Evolutionary conservation across 2,329 filamentous ascomycete species (phyloP).

Genomic region (Ophiocordyceps camponoti-leonardi): DNA sequence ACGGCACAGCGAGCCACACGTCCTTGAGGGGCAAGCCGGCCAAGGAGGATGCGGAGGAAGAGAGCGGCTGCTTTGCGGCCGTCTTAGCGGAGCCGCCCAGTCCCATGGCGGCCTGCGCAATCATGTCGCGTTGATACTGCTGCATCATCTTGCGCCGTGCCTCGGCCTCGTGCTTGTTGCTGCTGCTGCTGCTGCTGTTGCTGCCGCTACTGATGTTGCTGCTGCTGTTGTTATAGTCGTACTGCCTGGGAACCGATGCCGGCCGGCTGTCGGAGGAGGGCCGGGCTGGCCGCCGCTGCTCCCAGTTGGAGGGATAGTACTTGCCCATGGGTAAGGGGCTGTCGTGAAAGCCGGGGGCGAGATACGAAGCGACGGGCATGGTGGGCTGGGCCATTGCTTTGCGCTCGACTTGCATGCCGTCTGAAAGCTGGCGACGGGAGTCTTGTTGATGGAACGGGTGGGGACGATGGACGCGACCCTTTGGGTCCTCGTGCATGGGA

Average conservation of each 20-base stretch:
- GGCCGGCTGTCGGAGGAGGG: constrained; percentile 1
- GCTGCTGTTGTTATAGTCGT: background rate
- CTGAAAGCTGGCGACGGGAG: constrained; percentile 18
- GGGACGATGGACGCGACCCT: constrained; percentile 25
- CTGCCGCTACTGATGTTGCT: background rate
- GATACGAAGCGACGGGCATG: constrained; percentile 32
- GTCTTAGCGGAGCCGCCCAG: constrained; percentile 11
- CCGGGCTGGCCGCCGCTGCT: constrained; percentile 14
- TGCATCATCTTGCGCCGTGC: constrained; percentile 32
- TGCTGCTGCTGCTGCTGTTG: constrained; percentile 1
- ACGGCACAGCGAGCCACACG: constrained; percentile 18
- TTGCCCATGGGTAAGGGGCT: constrained; percentile 37
- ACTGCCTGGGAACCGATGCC: background rate
- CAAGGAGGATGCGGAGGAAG: constrained; percentile 11
- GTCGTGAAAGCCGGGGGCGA: constrained; percentile 30
- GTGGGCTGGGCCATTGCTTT: constrained; percentile 10
- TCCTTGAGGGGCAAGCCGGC: constrained; percentile 18
- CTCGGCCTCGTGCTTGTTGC: constrained; percentile 18
- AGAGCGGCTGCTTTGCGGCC: constrained; percentile 8
- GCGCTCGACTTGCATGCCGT: constrained; percentile 12
- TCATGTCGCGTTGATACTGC: constrained; percentile 45
- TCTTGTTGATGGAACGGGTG: constrained; percentile 33
- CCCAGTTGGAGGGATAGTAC: constrained; percentile 47
- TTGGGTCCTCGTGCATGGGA: constrained; percentile 39
- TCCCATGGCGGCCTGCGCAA: constrained; percentile 35